Percentiles rank a stretch among this genome's conserved stretches.
phyloP scores from a whole-genome alignment of 2,329 filamentous ascomycete genomes.

The Xylaria polymorpha region DNA sequence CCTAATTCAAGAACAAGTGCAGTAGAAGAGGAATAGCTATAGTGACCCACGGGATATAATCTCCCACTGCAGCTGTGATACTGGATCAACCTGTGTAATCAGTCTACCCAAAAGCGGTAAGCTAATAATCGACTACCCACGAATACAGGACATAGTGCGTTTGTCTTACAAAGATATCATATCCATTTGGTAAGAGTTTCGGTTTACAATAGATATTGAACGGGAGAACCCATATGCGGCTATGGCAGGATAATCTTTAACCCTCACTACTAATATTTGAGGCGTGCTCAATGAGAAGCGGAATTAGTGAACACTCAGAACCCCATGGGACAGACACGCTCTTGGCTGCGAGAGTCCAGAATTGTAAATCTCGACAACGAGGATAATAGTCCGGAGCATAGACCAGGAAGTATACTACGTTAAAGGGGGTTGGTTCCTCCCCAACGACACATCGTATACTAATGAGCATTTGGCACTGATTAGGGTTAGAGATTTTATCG shows the following conservation, averaged over 20 bases:
- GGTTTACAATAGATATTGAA: background rate
- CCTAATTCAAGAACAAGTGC: background rate
- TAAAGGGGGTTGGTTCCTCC: background rate
- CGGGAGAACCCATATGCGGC: background rate
- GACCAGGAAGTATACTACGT: too few relatives aligned
- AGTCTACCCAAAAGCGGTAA: background rate
- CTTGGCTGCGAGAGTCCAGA: background rate
- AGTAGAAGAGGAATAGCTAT: background rate
- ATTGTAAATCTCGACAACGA: background rate
- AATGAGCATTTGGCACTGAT: too few relatives aligned
- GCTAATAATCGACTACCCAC: background rate
- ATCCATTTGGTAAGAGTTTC: background rate
- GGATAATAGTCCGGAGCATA: background rate
- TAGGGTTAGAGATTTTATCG: too few relatives aligned
- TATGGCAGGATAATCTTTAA: background rate
- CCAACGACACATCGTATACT: too few relatives aligned
- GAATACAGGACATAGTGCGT: background rate
- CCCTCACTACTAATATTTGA: background rate
- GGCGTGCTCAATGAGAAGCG: background rate
- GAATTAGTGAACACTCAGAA: too few relatives aligned
- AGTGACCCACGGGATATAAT: too few relatives aligned
- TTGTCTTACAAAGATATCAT: background rate
- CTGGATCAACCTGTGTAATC: background rate
- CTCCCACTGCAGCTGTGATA: background rate
- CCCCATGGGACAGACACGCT: background rate